Evolutionary conservation across 2,329 filamentous ascomycete species (phyloP).

Genomic region (Fonsecaea monophora): DNA sequence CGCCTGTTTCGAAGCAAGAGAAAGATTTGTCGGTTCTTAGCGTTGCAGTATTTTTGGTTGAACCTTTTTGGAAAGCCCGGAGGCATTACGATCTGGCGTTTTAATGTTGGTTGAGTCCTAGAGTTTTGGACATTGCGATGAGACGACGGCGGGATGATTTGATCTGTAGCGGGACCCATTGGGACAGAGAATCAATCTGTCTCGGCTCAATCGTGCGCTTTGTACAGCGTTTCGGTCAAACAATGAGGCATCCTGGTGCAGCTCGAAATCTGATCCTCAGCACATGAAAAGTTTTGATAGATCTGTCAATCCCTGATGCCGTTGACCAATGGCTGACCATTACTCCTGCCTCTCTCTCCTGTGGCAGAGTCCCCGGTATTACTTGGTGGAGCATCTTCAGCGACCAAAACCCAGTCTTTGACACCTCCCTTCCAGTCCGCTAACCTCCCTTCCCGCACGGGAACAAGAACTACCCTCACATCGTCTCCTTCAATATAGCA

Average conservation of each 20-base stretch:
- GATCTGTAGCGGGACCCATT: not conserved
- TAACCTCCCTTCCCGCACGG: conserved; percentile 82
- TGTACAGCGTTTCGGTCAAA: not conserved
- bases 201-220: not conserved
- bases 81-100: conserved; percentile 28
- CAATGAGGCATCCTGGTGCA: not conserved
- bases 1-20: not conserved
- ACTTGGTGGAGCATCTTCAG: conserved; percentile 40
- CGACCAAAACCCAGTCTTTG: conserved; percentile 70
- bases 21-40: conserved; percentile 21
- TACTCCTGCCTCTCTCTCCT: conserved; percentile 30
- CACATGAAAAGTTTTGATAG: conserved; percentile 17
- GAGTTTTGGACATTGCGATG: conserved; percentile 17
- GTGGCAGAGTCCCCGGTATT: conserved; percentile 12
- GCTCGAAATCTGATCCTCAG: conserved; percentile 1
- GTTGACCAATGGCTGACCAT: conserved; percentile 32
- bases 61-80: conserved; percentile 18
- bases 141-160: conserved; percentile 11
- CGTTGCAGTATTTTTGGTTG: conserved; percentile 17
- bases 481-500: conserved; percentile 81
- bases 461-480: conserved; percentile 85
- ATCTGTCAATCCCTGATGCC: conserved; percentile 32
- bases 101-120: conserved; percentile 17
- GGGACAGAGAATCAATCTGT: not conserved
- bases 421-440: conserved; percentile 96